A percentile compares a stretch with the other conserved stretches of the same genome.
Evolutionary conservation across 768 basidiomycete genomes (phyloP).

Genomic region (Kwoniella heveanensis): DNA sequence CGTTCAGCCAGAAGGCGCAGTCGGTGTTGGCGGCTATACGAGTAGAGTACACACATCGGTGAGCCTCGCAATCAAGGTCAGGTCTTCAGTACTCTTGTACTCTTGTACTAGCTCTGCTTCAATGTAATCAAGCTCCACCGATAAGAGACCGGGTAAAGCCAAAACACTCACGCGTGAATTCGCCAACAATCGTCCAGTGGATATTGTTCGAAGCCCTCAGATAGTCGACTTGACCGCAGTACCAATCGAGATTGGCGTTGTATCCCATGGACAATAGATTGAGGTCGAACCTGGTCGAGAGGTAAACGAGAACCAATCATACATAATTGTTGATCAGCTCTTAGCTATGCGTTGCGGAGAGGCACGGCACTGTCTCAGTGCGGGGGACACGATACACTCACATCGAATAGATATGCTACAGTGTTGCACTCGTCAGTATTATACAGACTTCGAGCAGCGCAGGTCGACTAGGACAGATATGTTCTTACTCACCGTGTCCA

Average conservation of each 20-base stretch:
- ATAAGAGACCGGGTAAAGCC: no score
- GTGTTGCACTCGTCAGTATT: neutral
- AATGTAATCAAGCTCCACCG: no score
- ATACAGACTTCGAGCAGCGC: no score
- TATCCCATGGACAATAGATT: constrained; percentile 43
- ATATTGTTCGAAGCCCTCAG: constrained; percentile 57
- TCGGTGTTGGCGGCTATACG: constrained; percentile 47
- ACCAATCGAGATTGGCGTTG: constrained; percentile 42
- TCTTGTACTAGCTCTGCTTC: no score
- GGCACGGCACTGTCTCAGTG: no score
- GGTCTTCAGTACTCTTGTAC: no score
- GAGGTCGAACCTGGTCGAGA: constrained; percentile 33
- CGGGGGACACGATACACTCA: constrained; percentile 21
- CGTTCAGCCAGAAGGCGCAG: constrained; percentile 78
- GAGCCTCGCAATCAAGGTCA: no score
- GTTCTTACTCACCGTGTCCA: constrained; percentile 51
- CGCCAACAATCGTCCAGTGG: constrained; percentile 83
- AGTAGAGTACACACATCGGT: no score
- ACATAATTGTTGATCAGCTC: no score
- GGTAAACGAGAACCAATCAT: neutral
- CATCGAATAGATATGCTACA: constrained; percentile 53
- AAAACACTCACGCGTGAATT: constrained; percentile 65
- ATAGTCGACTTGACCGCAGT: constrained; percentile 37
- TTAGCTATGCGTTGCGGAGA: no score
- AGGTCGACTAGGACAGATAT: no score